Conservation (phyloP, 331 rosid genomes). For the Acacia pycnantha region DNA sequence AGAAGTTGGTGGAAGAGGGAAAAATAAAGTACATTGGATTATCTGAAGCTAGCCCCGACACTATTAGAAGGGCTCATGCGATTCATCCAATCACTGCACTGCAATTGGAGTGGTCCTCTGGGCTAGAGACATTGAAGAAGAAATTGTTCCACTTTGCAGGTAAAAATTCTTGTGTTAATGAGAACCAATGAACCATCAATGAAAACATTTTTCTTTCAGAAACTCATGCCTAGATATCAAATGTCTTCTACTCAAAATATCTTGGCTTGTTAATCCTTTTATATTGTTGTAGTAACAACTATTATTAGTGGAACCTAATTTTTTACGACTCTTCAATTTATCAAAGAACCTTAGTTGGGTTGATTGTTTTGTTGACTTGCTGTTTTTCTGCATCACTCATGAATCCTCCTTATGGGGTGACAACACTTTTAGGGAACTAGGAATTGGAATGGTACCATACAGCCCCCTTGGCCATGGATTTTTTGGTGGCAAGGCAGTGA, state of each 20-base stretch:
- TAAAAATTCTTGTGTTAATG: not conserved
- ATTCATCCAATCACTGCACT: conserved; percentile 77
- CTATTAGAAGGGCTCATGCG: conserved; percentile 76
- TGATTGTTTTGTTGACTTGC: not conserved
- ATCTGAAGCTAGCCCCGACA: conserved; percentile 68
- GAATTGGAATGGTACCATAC: conserved; percentile 71
- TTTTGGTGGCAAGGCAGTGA: conserved; percentile 72
- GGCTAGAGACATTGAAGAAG: conserved; percentile 75
- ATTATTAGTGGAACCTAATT: not conserved
- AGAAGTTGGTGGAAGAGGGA: conserved; percentile 71
- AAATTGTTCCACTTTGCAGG: conserved; percentile 65
- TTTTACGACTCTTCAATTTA: not conserved
- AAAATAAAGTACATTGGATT: conserved; percentile 62
- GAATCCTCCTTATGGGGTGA: conserved; percentile 15
- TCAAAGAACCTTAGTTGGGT: not conserved
- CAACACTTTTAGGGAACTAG: conserved; percentile 55
- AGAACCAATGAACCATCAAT: not conserved
- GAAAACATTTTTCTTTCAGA: not conserved
- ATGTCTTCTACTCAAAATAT: not conserved
- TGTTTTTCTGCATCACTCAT: conserved; percentile 1
- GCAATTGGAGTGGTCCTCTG: conserved; percentile 86
- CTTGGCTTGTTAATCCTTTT: not conserved
- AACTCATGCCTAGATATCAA: not conserved
- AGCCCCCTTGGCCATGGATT: conserved; percentile 82
- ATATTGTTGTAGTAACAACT: not conserved